Evolutionary conservation across 2,329 filamentous ascomycete genomes (phyloP), one percentile per base, ranked within the genome.

Genomic region (Fusarium irregulare): DNA sequence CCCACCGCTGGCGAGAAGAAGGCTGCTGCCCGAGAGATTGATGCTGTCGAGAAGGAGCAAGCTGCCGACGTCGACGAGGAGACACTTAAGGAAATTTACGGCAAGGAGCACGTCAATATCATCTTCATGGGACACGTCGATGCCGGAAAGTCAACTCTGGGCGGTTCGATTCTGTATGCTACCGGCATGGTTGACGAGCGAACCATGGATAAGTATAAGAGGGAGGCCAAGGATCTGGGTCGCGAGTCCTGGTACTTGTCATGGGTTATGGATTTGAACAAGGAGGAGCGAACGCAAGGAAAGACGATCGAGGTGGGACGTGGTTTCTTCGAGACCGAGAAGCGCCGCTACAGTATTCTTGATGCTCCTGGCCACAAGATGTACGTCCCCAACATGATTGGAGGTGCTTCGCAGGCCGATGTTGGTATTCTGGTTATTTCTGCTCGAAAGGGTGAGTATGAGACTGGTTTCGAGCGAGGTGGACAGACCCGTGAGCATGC

Each of bases 181-280:
- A 98, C 95, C 7, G 96, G 96, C 65, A 99, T 98, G 96, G 96
- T 99, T n/a, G 97, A 99, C 77, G 94, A 99, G 82, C 90, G 96
- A 79, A 99, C 96, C 37, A 89, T 99, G 86, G 96, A 99, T 56
- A 99, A 99, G 83, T 97, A 97, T 86, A 97, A 95, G 88, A 90
- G 89, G 75, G 97, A 99, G 77, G 95, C 96, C 53, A 98, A 97
- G 85, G 96, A 98, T 13, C 87, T 96, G 71, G 96, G 96, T 56
- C 92, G 94, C 84, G 96, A 98, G 84, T 97, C 95, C 6, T 99
- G 96, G 96, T 99, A 98, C 80, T 87, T 99, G 23, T 99, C 96
- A 45, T 99, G 97, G 96, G 97, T 94, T 66, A 88, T 99, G 75
- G 96, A 99, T 87, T 81, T 98, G 80, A 99, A 94, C 73, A 97